A percentile compares a stretch with the other conserved stretches of the same genome.
phyloP scores from a whole-genome alignment of 441 rosid genomes.

The Adansonia madagascariensis region DNA sequence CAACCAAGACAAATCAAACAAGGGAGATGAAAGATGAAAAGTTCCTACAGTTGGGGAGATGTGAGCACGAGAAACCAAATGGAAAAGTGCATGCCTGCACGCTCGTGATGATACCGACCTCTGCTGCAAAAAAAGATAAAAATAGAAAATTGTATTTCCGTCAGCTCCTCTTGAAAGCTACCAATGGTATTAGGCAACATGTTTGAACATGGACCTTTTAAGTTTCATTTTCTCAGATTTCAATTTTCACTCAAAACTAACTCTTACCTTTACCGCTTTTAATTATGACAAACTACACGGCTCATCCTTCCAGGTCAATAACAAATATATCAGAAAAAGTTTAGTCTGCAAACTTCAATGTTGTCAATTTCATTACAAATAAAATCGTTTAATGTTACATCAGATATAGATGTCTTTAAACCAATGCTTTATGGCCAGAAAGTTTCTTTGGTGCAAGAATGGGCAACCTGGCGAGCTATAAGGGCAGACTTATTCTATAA shows the following conservation, averaged over 20 bases:
- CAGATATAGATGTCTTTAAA: background rate
- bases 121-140: background rate
- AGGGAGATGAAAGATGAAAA: too few species aligned
- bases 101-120: background rate
- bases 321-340: background rate
- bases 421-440: conserved; percentile 2
- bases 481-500: background rate
- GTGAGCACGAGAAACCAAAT: background rate
- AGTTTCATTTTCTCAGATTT: background rate
- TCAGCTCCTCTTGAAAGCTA: background rate
- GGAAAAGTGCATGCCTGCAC: background rate
- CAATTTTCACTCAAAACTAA: too few species aligned
- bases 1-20: background rate
- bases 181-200: background rate
- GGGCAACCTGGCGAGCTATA: conserved; percentile 9
- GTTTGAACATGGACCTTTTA: background rate
- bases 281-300: conserved; percentile 4
- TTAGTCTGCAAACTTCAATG: background rate
- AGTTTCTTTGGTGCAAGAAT: conserved; percentile 14
- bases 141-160: background rate
- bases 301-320: background rate
- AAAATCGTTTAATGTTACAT: background rate
- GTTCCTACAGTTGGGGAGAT: too few species aligned
- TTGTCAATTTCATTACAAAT: conserved; percentile 1
- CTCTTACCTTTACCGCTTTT: too few species aligned